Conservation (phyloP, 352 stramenopile genomes). For the Blastocystis sp. region DNA sequence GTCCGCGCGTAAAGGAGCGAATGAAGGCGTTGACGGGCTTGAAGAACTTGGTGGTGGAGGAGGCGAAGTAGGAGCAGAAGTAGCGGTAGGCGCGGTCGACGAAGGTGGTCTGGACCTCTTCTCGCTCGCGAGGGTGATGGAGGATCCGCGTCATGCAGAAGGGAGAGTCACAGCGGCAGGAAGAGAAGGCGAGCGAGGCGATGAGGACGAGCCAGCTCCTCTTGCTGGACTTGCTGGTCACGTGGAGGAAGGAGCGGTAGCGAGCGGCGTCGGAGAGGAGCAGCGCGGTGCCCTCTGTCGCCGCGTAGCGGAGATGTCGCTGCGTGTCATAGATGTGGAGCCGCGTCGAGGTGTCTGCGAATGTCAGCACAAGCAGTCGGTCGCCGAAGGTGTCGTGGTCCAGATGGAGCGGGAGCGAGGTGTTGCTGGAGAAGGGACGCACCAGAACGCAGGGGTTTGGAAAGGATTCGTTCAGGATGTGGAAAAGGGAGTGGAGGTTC, state of each 20-base stretch:
- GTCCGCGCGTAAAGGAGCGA: not conserved
- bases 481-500: not conserved
- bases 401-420: not conserved
- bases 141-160: constrained; percentile 5
- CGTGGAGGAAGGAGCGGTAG: not conserved
- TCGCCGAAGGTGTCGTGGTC: constrained; percentile 15
- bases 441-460: not conserved
- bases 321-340: not conserved
- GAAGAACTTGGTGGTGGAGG: constrained; percentile 44
- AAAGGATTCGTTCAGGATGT: not conserved
- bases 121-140: not conserved
- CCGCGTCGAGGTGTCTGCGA: not conserved
- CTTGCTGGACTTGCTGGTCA: not conserved
- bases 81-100: not conserved
- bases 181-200: no score
- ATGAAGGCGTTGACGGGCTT: constrained; percentile 47
- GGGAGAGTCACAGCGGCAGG: not conserved
- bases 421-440: not conserved
- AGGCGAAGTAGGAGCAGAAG: not conserved
- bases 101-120: not conserved
- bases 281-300: not conserved
- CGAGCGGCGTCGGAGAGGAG: not conserved
- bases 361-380: not conserved
- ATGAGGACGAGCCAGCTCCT: not conserved
- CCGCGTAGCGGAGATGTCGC: not conserved